A percentile compares a stretch with the other conserved stretches of the same genome.
These are phyloP conservation scores for Aspergillus conjunctus DNA, from an alignment of 495 filamentous ascomycete genomes.

Conservation along the genomic window DNA sequence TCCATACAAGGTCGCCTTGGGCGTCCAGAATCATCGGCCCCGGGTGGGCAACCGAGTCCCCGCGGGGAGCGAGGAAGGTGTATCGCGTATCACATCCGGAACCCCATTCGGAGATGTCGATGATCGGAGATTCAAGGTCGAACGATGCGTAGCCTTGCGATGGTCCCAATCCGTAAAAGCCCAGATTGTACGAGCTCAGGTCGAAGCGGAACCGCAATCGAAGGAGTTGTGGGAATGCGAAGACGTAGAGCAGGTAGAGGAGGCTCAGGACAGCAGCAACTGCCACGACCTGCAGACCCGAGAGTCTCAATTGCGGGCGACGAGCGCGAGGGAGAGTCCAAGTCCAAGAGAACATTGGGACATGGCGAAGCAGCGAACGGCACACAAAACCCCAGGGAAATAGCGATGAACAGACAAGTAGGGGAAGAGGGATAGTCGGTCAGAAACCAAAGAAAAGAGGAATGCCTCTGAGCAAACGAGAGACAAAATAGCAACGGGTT, in stretches of 20 bases:
- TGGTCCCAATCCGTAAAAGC: conserved; percentile 40
- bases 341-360: conserved; percentile 34
- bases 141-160: conserved; percentile 37
- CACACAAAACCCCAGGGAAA: background rate
- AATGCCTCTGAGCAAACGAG: background rate
- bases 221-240: conserved; percentile 34
- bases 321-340: conserved; percentile 24
- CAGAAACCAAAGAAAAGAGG: background rate
- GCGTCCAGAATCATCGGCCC: conserved; percentile 52
- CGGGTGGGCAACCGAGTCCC: conserved; percentile 43
- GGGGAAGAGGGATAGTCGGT: background rate
- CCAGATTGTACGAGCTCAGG: conserved; percentile 40
- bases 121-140: conserved; percentile 34
- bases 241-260: conserved; percentile 31
- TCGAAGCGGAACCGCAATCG: conserved; percentile 36
- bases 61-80: conserved; percentile 48
- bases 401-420: background rate
- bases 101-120: conserved; percentile 34
- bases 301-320: conserved; percentile 28
- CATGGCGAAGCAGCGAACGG: conserved; percentile 25
- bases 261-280: conserved; percentile 21
- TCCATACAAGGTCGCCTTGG: conserved; percentile 49
- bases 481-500: too few species aligned
- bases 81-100: conserved; percentile 45
- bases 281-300: conserved; percentile 21